Conservation (phyloP, 768 basidiomycete species). For the Suillus fuscotomentosus region DNA sequence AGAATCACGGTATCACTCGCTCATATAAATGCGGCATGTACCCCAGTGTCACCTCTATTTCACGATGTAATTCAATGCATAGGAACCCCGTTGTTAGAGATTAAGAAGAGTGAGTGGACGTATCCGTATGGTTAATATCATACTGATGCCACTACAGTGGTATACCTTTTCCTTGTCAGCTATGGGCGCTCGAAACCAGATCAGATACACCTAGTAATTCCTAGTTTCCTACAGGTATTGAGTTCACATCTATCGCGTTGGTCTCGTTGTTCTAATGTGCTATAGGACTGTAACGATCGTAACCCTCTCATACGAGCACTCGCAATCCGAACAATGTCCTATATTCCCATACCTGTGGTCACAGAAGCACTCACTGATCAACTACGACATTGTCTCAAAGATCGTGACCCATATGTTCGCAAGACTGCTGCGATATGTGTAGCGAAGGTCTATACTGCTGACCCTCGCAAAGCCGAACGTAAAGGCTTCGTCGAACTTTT, state of each 20-base stretch:
- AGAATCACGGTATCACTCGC: conserved; percentile 8
- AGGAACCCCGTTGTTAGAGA: conserved; percentile 92
- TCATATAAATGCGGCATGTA: conserved; percentile 15
- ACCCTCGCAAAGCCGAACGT: conserved; percentile 82
- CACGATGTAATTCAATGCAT: conserved; percentile 95
- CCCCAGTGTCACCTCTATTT: conserved; percentile 87
- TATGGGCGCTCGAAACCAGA: conserved; percentile 94
- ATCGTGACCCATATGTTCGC: conserved; percentile 95
- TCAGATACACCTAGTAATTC: conserved; percentile 88
- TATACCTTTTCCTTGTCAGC: conserved; percentile 95
- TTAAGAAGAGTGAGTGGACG: conserved; percentile 90
- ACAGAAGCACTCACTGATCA: conserved; percentile 86
- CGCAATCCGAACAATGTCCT: conserved; percentile 98
- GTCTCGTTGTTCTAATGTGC: conserved; percentile 12
- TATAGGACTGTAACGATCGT: conserved; percentile 90
- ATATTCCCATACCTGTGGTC: conserved; percentile 90
- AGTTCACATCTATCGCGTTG: not conserved
- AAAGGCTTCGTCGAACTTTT: conserved; percentile 90
- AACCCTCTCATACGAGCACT: conserved; percentile 97
- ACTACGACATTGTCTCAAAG: conserved; percentile 87
- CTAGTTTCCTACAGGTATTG: conserved; percentile 80
- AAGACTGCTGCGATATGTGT: conserved; percentile 99
- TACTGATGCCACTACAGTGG: conserved; percentile 57
- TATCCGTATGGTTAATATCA: not conserved
- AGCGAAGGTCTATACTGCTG: conserved; percentile 90